Conservation (phyloP, 495 filamentous ascomycete species). For the Amphirosellinia nigrospora region DNA sequence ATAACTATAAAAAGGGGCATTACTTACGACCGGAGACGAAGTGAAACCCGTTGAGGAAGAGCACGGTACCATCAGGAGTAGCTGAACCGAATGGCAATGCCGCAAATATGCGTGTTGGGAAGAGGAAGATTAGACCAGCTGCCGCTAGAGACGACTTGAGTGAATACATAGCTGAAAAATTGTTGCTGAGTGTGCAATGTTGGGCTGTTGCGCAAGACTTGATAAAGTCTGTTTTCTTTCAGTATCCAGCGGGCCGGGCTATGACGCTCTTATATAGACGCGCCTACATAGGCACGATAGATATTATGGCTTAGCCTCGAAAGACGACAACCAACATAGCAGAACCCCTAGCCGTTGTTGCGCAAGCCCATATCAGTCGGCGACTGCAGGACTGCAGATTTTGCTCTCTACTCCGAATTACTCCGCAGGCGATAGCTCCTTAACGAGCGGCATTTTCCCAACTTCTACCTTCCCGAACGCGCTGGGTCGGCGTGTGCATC, state of each 20-base stretch:
- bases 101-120: conserved; percentile 27
- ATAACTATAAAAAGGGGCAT: too few species aligned
- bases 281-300: neutral
- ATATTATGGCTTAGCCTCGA: neutral
- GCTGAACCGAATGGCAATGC: conserved; percentile 36
- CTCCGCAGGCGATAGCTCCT: neutral
- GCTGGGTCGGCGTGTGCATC: neutral
- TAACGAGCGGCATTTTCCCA: neutral
- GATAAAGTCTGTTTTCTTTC: neutral
- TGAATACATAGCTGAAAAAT: conserved; percentile 24
- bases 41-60: conserved; percentile 50
- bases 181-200: neutral
- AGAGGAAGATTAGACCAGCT: conserved; percentile 21
- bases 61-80: conserved; percentile 37
- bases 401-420: neutral
- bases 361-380: conserved; percentile 1
- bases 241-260: neutral
- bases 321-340: neutral
- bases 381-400: neutral
- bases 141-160: conserved; percentile 16
- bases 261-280: neutral
- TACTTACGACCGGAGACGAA: conserved; percentile 41
- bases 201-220: neutral
- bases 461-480: neutral
- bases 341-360: neutral